Evolutionary conservation across 345 rosid genomes (phyloP), one percentile per base, ranked within the genome.

Genomic region (Salix brachista): DNA sequence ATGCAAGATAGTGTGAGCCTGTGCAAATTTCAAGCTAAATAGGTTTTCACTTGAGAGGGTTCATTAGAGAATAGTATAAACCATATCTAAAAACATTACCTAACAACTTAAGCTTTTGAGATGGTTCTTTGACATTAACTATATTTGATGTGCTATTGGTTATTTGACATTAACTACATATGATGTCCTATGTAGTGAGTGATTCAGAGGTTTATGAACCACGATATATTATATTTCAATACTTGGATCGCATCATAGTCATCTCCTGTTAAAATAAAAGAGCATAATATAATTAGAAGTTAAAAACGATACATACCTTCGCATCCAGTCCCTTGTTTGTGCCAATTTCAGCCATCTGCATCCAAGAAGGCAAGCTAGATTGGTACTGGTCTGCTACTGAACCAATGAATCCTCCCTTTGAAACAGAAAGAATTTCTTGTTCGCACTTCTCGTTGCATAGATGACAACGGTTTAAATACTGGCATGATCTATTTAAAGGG

Each of bases 381-480:
- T 85, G 72, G 78, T 77, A 73, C 70, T 84, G 86, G 84, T 86
- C 90, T 75, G 83, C 78, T 21, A 82, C 77, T 50, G 92, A 85
- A 71, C 58, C 64, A 19, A 84, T 67, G 11, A 89, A 74, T 26
- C 82, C 81, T 13, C 16, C 65, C 80, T 87, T 91, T 34, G 69
- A 76, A 58, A 84, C 12, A 8, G 85, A 84, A 23, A 78, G 58
- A 56, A 85, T 81, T 81, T 92, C 94, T 81, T 88, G 91, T 77
- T 90, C 90, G 64, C 77, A 86, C 80, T 88, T 88, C 75, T 84
- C 89, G 3, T 79, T 85, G 79, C 94, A 90, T 50, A 89, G 86
- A 71, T 85, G 85, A 77, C 90, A 89, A 8, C 85, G 88, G 60
- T 85, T 44, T 23, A 71, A 13, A 32, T 71, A 58, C 64, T 84